A percentile compares a stretch with the other conserved stretches of the same genome.
These are phyloP conservation scores for Detonula confervacea DNA, from an alignment of 352 stramenopile species.

Conservation along the genomic window DNA sequence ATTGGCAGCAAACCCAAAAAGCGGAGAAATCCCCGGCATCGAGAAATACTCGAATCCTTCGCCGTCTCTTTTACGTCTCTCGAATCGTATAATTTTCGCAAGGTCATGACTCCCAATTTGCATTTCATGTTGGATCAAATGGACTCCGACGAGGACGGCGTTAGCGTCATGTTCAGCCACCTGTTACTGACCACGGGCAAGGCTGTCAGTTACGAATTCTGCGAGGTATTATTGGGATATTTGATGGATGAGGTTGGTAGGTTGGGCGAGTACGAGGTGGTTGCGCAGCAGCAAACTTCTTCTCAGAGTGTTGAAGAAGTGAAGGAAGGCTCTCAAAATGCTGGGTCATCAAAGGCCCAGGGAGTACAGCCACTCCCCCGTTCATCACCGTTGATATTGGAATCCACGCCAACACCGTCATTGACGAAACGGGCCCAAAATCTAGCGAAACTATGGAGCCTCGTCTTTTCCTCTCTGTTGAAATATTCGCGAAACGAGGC, in stretches of 20 bases:
- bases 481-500: constrained; percentile 96
- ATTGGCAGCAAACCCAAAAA: constrained; percentile 19
- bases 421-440: constrained; percentile 47
- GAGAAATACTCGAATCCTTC: constrained; percentile 96
- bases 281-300: neutral
- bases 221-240: constrained; percentile 94
- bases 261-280: constrained; percentile 63
- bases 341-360: too few relatives aligned
- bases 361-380: too few relatives aligned
- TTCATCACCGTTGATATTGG: neutral
- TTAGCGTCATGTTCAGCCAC: constrained; percentile 92
- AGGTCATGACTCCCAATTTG: constrained; percentile 86
- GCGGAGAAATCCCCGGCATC: constrained; percentile 78
- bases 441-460: constrained; percentile 93
- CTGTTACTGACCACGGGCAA: constrained; percentile 92
- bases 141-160: constrained; percentile 91
- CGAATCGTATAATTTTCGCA: constrained; percentile 92
- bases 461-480: constrained; percentile 95
- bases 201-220: constrained; percentile 91
- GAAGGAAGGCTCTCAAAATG: too few relatives aligned
- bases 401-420: neutral
- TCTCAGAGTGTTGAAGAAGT: neutral
- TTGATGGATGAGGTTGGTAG: constrained; percentile 94
- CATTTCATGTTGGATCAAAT: constrained; percentile 92
- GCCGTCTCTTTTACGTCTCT: constrained; percentile 95